Conservation (phyloP, 768 basidiomycete genomes). For the Lactarius psammicola region DNA sequence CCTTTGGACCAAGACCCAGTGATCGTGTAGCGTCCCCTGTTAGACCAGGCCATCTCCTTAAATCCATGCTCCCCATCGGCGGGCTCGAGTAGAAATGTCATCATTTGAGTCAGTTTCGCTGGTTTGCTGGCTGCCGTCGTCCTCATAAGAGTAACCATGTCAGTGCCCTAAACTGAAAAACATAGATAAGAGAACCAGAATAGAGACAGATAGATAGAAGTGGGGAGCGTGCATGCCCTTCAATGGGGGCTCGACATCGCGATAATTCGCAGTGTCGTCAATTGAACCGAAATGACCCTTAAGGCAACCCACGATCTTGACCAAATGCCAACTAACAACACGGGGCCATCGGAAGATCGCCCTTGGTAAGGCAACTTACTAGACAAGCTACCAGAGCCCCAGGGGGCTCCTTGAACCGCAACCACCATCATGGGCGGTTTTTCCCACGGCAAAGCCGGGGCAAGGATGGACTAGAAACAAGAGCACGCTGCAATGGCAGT, state of each 20-base stretch:
- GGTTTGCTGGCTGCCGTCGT: neutral
- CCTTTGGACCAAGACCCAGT: constrained; percentile 24
- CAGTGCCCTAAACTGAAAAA: constrained; percentile 20
- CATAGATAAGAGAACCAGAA: neutral
- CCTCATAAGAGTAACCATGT: constrained; percentile 22
- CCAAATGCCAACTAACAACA: too few species aligned
- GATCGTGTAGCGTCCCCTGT: constrained; percentile 22
- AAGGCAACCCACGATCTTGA: too few species aligned
- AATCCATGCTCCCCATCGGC: constrained; percentile 10
- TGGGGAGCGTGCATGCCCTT: constrained; percentile 9
- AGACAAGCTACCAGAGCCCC: too few species aligned
- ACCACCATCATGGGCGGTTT: too few species aligned
- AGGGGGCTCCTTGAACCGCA: too few species aligned
- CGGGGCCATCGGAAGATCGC: too few species aligned
- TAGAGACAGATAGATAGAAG: neutral
- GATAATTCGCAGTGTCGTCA: neutral
- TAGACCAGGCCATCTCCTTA: constrained; percentile 18
- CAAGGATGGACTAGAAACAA: too few species aligned
- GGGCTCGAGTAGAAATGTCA: constrained; percentile 16
- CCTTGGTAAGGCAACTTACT: too few species aligned
- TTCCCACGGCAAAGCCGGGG: too few species aligned
- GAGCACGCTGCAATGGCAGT: too few species aligned
- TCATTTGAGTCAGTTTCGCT: constrained; percentile 1
- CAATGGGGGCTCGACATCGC: constrained; percentile 10
- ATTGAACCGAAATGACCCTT: too few species aligned